Conservation (phyloP, 352 stramenopile species). For the Globisporangium takayamanum region DNA sequence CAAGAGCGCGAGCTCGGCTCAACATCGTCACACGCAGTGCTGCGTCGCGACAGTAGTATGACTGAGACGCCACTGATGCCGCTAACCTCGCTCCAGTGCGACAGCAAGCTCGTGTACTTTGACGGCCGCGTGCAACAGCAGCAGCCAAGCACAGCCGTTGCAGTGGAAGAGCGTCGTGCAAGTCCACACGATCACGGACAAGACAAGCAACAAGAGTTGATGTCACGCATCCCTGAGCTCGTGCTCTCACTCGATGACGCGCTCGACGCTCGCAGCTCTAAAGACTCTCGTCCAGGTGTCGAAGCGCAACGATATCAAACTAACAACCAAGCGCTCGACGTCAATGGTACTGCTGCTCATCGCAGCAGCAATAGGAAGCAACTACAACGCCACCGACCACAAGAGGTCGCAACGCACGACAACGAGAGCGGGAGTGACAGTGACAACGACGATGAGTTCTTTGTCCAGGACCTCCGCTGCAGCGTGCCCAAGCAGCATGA, state of each 20-base stretch:
- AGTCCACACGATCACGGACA: background rate
- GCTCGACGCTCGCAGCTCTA: slow-evolving; percentile 1
- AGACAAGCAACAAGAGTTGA: background rate
- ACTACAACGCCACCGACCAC: background rate
- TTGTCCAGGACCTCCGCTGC: slow-evolving; percentile 18
- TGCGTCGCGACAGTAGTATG: background rate
- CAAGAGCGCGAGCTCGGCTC: slow-evolving; percentile 6
- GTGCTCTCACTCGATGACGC: slow-evolving; percentile 7
- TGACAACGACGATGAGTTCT: slow-evolving; percentile 32
- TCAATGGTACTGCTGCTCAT: background rate
- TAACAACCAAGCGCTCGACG: background rate
- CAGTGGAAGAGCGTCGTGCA: background rate
- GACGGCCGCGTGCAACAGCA: slow-evolving; percentile 19
- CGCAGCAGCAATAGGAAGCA: background rate
- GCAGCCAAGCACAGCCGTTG: background rate
- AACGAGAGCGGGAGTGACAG: slow-evolving; percentile 17
- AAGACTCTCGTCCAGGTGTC: background rate
- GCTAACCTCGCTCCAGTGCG: slow-evolving; percentile 28
- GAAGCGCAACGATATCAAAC: background rate
- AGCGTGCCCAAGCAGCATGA: background rate
- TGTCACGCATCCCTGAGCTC: background rate
- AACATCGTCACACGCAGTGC: slow-evolving; percentile 1
- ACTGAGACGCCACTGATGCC: background rate
- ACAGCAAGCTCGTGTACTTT: slow-evolving; percentile 61
- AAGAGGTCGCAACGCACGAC: background rate